Conservation (phyloP, 176 grass and related monocot genomes). For the Aegilops bicornis region DNA sequence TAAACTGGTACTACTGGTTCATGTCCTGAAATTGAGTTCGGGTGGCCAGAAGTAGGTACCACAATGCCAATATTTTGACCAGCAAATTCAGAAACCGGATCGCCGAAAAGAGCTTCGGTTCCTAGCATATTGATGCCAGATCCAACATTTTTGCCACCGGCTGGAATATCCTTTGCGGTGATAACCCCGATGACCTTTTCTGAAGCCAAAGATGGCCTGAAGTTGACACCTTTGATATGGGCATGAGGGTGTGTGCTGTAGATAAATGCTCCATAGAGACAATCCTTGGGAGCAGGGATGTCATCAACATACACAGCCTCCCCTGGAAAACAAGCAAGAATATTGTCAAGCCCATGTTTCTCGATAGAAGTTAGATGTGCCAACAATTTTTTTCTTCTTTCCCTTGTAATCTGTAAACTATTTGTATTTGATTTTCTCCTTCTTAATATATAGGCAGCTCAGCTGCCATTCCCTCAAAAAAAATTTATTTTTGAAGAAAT, state of each 20-base stretch:
- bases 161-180: constrained; percentile 72
- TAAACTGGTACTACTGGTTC: neutral
- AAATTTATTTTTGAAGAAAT: neutral
- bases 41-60: constrained; percentile 38
- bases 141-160: constrained; percentile 45
- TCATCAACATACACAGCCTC: constrained; percentile 86
- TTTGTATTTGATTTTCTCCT: too few species aligned
- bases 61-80: constrained; percentile 74
- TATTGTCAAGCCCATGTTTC: constrained; percentile 5
- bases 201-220: constrained; percentile 47
- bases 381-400: neutral
- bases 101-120: constrained; percentile 58
- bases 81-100: constrained; percentile 61
- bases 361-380: neutral
- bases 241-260: constrained; percentile 70
- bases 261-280: constrained; percentile 85
- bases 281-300: constrained; percentile 69
- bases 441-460: too few species aligned
- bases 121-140: constrained; percentile 11
- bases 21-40: neutral
- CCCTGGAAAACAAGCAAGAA: constrained; percentile 30
- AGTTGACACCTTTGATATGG: constrained; percentile 43
- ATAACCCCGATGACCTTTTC: constrained; percentile 57
- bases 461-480: too few species aligned
- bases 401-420: too few species aligned